Evolutionary conservation across 75 land plant genomes (phyloP).

Genomic region (Ceratopteris richardii): DNA sequence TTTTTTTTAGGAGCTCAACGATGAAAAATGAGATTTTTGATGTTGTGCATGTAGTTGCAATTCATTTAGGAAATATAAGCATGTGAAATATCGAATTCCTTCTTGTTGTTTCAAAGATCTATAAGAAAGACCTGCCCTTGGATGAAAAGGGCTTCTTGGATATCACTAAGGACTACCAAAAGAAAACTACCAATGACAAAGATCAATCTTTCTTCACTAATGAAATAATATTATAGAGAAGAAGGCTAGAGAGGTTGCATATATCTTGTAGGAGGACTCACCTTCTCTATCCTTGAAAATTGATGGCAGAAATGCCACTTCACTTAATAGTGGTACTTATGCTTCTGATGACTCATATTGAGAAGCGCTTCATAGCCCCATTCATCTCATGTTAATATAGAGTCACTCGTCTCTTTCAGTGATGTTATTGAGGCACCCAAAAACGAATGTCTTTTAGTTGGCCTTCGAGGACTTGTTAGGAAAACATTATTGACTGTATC

Average conservation of each 20-base stretch:
- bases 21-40: too few species aligned
- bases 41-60: too few species aligned
- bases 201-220: too few species aligned
- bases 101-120: too few species aligned
- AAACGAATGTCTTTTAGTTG: neutral
- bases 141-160: too few species aligned
- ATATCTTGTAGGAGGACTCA: conserved; percentile 1
- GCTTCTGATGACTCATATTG: neutral
- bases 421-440: neutral
- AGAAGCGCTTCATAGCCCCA: neutral
- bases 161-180: too few species aligned
- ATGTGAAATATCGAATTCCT: too few species aligned
- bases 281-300: neutral
- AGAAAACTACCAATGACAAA: too few species aligned
- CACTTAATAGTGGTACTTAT: neutral
- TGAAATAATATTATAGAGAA: too few species aligned
- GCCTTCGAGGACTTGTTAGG: neutral
- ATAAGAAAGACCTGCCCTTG: too few species aligned
- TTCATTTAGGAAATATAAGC: too few species aligned
- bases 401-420: neutral
- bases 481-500: neutral
- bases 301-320: neutral
- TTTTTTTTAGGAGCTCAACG: too few species aligned
- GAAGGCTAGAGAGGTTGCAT: conserved; percentile 1
- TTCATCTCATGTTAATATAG: neutral